Percentiles rank a stretch among this genome's conserved stretches.
Evolutionary conservation across 305 asterid genomes (phyloP).

Genomic region (Fraxinus greggii): DNA sequence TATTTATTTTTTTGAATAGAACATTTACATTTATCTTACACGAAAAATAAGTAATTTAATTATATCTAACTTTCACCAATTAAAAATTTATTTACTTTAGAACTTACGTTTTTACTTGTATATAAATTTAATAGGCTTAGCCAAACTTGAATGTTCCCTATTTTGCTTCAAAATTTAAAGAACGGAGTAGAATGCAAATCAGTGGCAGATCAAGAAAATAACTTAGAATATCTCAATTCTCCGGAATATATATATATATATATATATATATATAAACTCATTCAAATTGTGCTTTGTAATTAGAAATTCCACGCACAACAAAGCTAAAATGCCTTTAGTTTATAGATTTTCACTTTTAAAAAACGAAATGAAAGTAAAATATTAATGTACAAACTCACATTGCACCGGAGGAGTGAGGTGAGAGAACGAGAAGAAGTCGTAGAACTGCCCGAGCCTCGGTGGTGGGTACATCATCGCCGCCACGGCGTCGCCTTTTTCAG

Average conservation of each 20-base stretch:
- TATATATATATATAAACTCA: not conserved
- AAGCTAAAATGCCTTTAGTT: not conserved
- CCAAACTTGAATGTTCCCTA: not conserved
- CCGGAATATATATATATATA: no score
- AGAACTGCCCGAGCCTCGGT: slow-evolving; percentile 76
- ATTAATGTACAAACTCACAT: slow-evolving; percentile 43
- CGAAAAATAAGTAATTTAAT: not conserved
- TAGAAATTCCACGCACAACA: not conserved
- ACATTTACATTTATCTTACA: not conserved
- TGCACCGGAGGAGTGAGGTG: slow-evolving; percentile 85
- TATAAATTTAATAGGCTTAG: not conserved
- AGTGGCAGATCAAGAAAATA: not conserved
- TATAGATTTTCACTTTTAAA: not conserved
- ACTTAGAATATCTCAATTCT: not conserved
- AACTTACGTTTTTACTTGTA: not conserved
- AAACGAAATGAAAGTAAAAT: not conserved
- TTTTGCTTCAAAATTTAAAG: not conserved
- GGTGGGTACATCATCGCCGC: slow-evolving; percentile 73
- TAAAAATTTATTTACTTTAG: not conserved
- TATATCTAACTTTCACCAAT: not conserved
- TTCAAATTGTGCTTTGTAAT: not conserved
- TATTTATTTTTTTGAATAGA: not conserved
- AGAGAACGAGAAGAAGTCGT: slow-evolving; percentile 78
- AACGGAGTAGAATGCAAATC: not conserved
- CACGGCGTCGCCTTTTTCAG: slow-evolving; percentile 51